phyloP scores from a whole-genome alignment of 2,329 filamentous ascomycete species.

The Xylaria sp. region DNA sequence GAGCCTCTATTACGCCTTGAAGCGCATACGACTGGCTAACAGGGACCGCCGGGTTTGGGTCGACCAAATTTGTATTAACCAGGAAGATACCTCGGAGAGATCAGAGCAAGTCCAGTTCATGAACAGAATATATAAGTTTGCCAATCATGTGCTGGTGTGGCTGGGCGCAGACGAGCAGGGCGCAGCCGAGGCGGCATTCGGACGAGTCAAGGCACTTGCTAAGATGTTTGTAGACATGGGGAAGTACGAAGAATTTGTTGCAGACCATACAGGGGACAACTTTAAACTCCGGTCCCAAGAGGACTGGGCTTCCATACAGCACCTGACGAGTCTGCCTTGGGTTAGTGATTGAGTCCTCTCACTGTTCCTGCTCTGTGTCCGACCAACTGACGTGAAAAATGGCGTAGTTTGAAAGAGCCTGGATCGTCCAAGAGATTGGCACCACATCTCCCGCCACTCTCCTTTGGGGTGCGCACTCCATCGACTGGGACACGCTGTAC shows the following conservation, averaged over 20 bases:
- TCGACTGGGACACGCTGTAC: not conserved
- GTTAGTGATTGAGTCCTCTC: not conserved
- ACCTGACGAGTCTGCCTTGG: not conserved
- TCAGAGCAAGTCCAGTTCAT: not conserved
- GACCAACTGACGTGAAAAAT: too few species aligned
- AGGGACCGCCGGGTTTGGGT: not conserved
- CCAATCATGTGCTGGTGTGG: not conserved
- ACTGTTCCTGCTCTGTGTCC: too few species aligned
- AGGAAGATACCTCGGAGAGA: not conserved
- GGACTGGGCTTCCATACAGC: not conserved
- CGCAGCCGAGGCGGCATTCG: not conserved
- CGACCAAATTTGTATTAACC: not conserved
- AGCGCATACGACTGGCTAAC: not conserved
- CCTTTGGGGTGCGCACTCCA: not conserved
- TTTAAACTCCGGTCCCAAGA: not conserved
- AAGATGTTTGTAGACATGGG: not conserved
- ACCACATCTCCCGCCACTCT: constrained; percentile 3
- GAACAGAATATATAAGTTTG: not conserved
- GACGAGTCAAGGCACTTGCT: too few species aligned
- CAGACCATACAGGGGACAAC: not conserved
- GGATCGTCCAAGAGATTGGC: constrained; percentile 9
- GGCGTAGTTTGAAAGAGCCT: constrained; percentile 3
- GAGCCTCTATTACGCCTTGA: too few species aligned
- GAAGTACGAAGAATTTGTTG: not conserved
- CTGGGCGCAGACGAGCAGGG: not conserved